Evolutionary conservation across 331 rosid genomes (phyloP).

Genomic region (Quercus lobata): DNA sequence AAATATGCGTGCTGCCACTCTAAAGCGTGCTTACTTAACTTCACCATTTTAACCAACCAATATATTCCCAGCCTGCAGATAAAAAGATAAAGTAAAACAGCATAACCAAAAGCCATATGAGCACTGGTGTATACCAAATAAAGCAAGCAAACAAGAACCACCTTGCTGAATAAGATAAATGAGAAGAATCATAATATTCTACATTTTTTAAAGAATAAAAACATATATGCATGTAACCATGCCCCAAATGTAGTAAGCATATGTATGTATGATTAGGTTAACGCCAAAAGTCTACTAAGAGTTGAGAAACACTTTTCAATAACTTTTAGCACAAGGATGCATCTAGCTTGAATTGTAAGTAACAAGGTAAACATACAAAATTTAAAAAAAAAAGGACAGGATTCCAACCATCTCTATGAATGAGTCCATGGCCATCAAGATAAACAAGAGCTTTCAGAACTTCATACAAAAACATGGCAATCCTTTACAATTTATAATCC

Average conservation of each 20-base stretch:
- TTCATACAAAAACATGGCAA: slow-evolving; percentile 78
- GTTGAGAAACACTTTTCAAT: too few species aligned
- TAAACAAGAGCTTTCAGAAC: slow-evolving; percentile 92
- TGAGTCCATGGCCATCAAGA: slow-evolving; percentile 89
- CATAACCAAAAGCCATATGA: slow-evolving; percentile 10
- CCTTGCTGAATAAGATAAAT: too few species aligned
- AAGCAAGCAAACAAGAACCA: background rate
- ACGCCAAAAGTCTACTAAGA: too few species aligned
- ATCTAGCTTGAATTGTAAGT: background rate
- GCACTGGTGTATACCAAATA: slow-evolving; percentile 4
- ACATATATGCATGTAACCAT: too few species aligned
- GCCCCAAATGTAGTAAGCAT: too few species aligned
- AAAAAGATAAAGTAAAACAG: background rate
- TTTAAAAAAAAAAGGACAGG: slow-evolving; percentile 10
- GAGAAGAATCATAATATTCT: too few species aligned
- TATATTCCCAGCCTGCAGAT: slow-evolving; percentile 85
- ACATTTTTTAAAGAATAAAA: too few species aligned
- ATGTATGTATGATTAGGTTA: too few species aligned
- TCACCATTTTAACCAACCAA: slow-evolving; percentile 76
- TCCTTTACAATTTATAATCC: slow-evolving; percentile 37
- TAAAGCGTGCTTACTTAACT: slow-evolving; percentile 90
- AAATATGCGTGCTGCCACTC: slow-evolving; percentile 91
- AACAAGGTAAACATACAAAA: background rate
- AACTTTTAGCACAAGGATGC: background rate
- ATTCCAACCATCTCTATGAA: slow-evolving; percentile 96